Evolutionary conservation across 139 green algal species (phyloP).

Genomic region (Chlamydomonas applanata): DNA sequence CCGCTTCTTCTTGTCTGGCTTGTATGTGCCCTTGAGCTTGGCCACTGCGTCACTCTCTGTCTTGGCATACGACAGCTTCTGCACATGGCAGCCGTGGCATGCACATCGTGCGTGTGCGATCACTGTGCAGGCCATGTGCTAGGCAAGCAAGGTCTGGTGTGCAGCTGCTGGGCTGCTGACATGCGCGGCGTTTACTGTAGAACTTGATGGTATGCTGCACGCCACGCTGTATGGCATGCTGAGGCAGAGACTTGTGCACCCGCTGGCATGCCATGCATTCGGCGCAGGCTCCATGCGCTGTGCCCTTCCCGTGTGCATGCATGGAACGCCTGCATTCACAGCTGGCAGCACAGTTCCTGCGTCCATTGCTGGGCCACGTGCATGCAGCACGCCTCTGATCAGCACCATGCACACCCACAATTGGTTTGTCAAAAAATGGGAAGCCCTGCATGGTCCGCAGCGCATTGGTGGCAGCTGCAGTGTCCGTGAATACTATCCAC

Average conservation of each 20-base stretch:
- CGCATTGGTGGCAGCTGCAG: constrained; percentile 77
- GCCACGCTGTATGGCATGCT: too few species aligned
- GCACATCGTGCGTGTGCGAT: too few species aligned
- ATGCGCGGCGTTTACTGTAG: too few species aligned
- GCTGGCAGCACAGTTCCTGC: background rate
- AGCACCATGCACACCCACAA: constrained; percentile 55
- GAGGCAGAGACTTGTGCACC: too few species aligned
- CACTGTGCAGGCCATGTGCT: too few species aligned
- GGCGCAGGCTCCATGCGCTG: too few species aligned
- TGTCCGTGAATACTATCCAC: constrained; percentile 93
- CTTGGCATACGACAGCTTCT: constrained; percentile 85
- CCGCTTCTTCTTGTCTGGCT: constrained; percentile 63
- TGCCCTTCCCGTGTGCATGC: too few species aligned
- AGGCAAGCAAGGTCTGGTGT: background rate
- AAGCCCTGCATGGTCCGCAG: constrained; percentile 93
- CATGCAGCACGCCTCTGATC: too few species aligned
- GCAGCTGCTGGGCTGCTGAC: too few species aligned
- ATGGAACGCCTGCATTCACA: too few species aligned
- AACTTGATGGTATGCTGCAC: too few species aligned
- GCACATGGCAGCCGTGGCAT: constrained; percentile 41
- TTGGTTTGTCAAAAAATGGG: constrained; percentile 96
- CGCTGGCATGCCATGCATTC: too few species aligned
- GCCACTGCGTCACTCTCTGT: constrained; percentile 88
- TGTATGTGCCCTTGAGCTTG: constrained; percentile 84
- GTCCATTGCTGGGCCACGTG: background rate